Evolutionary conservation across 352 stramenopile species (phyloP).

Genomic region (Phytopythium kandeliae): DNA sequence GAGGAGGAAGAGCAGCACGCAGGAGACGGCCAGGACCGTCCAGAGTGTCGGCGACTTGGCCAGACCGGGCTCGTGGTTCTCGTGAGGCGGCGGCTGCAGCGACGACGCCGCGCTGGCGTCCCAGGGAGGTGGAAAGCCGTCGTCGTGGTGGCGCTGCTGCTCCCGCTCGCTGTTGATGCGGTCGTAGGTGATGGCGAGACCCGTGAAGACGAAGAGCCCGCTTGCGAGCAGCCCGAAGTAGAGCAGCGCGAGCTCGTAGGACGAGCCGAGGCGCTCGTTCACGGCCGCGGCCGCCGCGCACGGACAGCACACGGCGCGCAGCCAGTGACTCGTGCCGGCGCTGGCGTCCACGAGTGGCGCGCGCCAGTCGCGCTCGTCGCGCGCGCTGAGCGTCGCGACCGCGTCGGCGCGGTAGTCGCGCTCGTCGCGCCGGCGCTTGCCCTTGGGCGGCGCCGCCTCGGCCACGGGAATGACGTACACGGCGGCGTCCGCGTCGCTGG

Average conservation of each 20-base stretch:
- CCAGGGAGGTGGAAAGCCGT: too few relatives aligned
- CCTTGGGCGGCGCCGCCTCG: not conserved
- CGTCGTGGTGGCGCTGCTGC: not conserved
- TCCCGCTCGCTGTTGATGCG: not conserved
- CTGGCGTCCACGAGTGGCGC: constrained; percentile 22
- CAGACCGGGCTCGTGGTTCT: not conserved
- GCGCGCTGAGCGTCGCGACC: constrained; percentile 6
- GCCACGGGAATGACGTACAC: constrained; percentile 7
- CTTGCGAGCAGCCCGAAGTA: constrained; percentile 38
- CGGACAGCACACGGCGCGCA: constrained; percentile 29
- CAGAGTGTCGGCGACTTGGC: constrained; percentile 3
- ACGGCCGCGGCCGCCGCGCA: constrained; percentile 36
- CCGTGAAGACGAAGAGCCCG: constrained; percentile 25
- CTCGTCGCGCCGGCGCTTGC: not conserved
- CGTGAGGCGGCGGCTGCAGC: not conserved
- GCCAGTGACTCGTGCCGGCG: constrained; percentile 28
- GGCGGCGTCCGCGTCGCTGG: not conserved
- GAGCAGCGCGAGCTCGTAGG: constrained; percentile 34
- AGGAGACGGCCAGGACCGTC: not conserved
- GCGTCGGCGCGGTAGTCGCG: too few relatives aligned
- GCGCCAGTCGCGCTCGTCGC: constrained; percentile 13
- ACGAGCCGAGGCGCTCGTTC: constrained; percentile 25
- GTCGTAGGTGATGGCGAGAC: constrained; percentile 18
- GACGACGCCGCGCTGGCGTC: too few relatives aligned
- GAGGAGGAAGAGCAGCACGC: constrained; percentile 26